Base-by-base conservation (phyloP, 176 grass and related monocot species). In the Secale cereale region DNA sequence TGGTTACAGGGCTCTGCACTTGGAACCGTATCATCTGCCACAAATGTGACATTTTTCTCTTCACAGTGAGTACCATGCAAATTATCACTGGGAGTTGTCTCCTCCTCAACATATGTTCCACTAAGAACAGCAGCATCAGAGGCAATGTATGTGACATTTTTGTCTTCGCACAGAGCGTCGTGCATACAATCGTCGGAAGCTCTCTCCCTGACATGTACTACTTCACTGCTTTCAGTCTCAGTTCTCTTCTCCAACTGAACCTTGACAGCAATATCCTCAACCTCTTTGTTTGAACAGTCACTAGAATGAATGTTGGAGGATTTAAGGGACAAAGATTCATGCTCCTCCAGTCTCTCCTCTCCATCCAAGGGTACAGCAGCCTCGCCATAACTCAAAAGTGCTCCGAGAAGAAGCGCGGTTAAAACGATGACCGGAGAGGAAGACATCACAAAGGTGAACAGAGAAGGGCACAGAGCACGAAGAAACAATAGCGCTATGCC, bases 341-440 rank as follows among this genome's bases (percentile, higher is more conserved):
- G 59, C 6, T 46, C 64, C 22, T 71, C 46, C 25, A 29, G 65
- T 50, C 59, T 35, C 26, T 65, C 69, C 41, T 72, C 78, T 35
- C 29, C 32, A 52, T 65, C 57, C 50, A 87, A 43, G 48, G 82
- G 92, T 35, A 70, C 59, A 72, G 10, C 54, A 60, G 76, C 80
- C 45, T 92, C 87, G 6, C 85, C 90, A 25, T 61, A 94, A 25
- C 68, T 88, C 67, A 94, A 20, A 66, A 94, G 69, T 33, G 85
- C 82, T 67, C 92, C 90, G 71, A 94, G 92, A 28, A 94, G 82
- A 83, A 94, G 40, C 27, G 92, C 80, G 1, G 92, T 92, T 74
- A 89, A 88, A 17, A 85, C 50, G 72, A 94, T 79, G 9, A 90
- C 85, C 3, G 92, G 79, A 69, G 92, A 89, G 36, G 92, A 91